phyloP scores from a whole-genome alignment of 2,329 filamentous ascomycete species.

The Cladosporium phlei region DNA sequence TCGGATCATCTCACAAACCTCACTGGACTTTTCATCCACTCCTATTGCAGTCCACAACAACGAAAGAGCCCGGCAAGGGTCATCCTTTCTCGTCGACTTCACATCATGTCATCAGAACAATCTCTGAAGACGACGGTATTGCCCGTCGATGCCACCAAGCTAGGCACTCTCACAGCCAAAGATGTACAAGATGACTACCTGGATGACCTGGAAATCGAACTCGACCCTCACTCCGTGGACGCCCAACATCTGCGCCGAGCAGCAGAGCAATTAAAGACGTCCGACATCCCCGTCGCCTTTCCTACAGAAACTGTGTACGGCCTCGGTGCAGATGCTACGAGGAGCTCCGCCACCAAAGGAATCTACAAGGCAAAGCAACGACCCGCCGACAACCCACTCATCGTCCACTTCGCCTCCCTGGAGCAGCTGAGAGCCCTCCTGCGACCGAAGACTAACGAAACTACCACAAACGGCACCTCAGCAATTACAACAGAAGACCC shows the following conservation, averaged over 20 bases:
- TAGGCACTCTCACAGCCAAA: conserved; percentile 35
- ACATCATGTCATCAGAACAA: conserved; percentile 16
- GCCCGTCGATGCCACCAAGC: conserved; percentile 37
- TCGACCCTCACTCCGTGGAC: conserved; percentile 38
- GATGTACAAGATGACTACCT: conserved; percentile 29
- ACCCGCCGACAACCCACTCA: conserved; percentile 91
- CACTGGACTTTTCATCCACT: no score
- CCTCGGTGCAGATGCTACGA: conserved; percentile 89
- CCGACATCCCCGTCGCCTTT: conserved; percentile 79
- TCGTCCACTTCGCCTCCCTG: conserved; percentile 82
- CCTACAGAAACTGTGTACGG: conserved; percentile 98
- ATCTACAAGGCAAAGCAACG: conserved; percentile 89
- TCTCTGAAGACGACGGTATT: conserved; percentile 34
- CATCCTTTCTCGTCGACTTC: no score
- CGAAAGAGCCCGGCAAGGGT: not conserved
- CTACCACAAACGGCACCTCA: conserved; percentile 18
- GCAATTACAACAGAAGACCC: conserved; percentile 31
- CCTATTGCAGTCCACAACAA: no score
- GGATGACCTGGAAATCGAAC: conserved; percentile 31
- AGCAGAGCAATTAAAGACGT: conserved; percentile 59
- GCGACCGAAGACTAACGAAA: conserved; percentile 25
- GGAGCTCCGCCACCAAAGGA: conserved; percentile 75
- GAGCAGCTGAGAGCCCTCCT: conserved; percentile 67
- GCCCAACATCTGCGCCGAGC: conserved; percentile 57
- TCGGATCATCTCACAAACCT: no score